A percentile compares a stretch with the other conserved stretches of the same genome.
Conservation (phyloP, 1,139 yeast species). For the Saccharomyces pastorianus region DNA sequence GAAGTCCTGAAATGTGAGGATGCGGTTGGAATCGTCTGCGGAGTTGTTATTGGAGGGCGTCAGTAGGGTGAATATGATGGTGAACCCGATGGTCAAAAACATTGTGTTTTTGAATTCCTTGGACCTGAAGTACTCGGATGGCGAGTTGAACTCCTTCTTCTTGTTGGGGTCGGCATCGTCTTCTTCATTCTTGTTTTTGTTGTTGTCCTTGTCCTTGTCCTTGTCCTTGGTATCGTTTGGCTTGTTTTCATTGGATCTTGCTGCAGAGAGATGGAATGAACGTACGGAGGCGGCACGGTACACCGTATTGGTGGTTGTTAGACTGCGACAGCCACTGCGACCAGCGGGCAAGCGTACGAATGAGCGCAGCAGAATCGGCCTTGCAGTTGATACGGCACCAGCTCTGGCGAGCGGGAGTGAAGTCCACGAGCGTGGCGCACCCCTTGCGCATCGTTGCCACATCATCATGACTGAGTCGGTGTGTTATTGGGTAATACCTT, state of each 20-base stretch:
- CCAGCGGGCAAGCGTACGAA: no score
- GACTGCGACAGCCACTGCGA: background rate
- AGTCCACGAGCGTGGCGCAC: background rate
- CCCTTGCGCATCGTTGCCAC: background rate
- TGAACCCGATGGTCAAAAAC: slow-evolving; percentile 34
- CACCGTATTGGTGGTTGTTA: background rate
- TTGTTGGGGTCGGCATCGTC: slow-evolving; percentile 27
- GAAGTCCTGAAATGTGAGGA: slow-evolving; percentile 85
- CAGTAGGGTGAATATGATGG: slow-evolving; percentile 32
- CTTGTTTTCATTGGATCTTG: background rate
- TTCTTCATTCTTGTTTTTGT: slow-evolving; percentile 22
- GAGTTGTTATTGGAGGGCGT: slow-evolving; percentile 17
- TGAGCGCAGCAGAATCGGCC: background rate
- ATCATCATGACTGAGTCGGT: background rate
- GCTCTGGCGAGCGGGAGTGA: background rate
- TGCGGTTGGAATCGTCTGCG: slow-evolving; percentile 31
- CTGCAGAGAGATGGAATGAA: background rate
- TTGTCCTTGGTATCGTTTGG: slow-evolving; percentile 6
- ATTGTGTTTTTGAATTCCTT: slow-evolving; percentile 35
- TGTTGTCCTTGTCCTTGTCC: slow-evolving; percentile 7
- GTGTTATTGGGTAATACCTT: no score
- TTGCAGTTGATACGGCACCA: background rate
- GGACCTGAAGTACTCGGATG: slow-evolving; percentile 34
- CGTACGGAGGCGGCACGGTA: background rate
- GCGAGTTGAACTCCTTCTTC: slow-evolving; percentile 25